Conservation (phyloP, 768 basidiomycete species). For the Xanthoconium stramineum region DNA sequence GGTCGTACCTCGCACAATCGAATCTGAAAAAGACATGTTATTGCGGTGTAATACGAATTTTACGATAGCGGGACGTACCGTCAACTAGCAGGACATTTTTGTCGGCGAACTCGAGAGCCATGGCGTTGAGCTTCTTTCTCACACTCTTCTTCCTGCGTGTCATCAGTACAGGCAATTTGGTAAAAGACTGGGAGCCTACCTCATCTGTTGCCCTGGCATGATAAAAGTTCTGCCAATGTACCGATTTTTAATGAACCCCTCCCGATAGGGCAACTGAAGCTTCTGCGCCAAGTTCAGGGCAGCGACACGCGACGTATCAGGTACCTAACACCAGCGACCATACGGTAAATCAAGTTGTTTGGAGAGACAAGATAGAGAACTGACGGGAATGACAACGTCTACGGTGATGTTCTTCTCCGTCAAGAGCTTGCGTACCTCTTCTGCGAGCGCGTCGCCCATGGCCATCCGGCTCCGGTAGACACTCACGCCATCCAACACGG, state of each 20-base stretch:
- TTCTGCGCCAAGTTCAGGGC: constrained; percentile 94
- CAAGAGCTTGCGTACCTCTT: constrained; percentile 76
- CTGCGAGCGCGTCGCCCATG: constrained; percentile 95
- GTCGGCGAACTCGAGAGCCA: constrained; percentile 91
- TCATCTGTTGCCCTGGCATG: constrained; percentile 98
- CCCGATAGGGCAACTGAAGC: constrained; percentile 86
- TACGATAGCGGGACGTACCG: constrained; percentile 46
- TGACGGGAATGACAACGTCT: constrained; percentile 95
- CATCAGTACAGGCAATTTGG: neutral
- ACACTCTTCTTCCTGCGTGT: constrained; percentile 82
- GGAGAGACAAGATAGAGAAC: constrained; percentile 5
- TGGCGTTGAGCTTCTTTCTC: constrained; percentile 92
- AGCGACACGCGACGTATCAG: constrained; percentile 95
- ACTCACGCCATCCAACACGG: constrained; percentile 93
- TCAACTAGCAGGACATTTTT: constrained; percentile 96
- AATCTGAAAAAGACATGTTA: constrained; percentile 53
- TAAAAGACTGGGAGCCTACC: constrained; percentile 40
- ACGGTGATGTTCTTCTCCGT: constrained; percentile 63
- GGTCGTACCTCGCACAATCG: constrained; percentile 97
- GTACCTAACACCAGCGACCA: constrained; percentile 52
- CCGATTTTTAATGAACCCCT: constrained; percentile 98
- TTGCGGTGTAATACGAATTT: neutral
- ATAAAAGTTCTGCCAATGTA: constrained; percentile 99
- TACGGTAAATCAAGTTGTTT: neutral
- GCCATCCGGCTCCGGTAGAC: constrained; percentile 99